Base-by-base conservation (phyloP, 257 asterid species). In the Fraxinus excelsior region DNA sequence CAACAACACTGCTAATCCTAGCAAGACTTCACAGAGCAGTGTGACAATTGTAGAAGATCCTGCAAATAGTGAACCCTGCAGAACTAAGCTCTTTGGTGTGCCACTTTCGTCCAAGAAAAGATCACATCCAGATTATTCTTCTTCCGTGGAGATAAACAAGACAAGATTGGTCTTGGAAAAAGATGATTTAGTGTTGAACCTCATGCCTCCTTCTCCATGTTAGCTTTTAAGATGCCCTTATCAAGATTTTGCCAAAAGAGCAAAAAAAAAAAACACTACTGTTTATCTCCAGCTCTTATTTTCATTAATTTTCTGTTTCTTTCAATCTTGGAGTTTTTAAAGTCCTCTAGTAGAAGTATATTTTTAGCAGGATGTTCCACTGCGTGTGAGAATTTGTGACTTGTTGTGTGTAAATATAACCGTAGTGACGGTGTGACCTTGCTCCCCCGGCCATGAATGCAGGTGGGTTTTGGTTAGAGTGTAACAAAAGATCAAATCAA, bases 11-110 rank as follows among this genome's bases (percentile, higher is more conserved):
- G 67, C 70, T 67, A 77, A 86, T 11, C 85, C 80, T 1, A 73
- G 83, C 80, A 84, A 83, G 82, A 84, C 49, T 37, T 74, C 83
- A 19, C 91, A 85, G 70, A 82, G 89, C 84, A 81, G 87, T 66
- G 84, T 87, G 35, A 88, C 97, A 3, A 60, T 89, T 53, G 51
- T 84, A 34, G 87, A 87, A 62, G 90, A 90, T 18, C 51, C 18
- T 12, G 51, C 18, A 42, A 42, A 42, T 6, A 62, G 78, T 7
- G 84, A 83, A 21, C 42, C 38, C 29, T 29, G 34, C 67, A 83
- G 84, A 53, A 88, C 97, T 1, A 94, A 88, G 76, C 88, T 94
- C 16, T 94, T 94, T 29, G 98, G 98, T 0, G 98, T 94, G 73
- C 82, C 97, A 23, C 79, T 94, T 75, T 80, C 74, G 80, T 88